Percentiles rank a stretch among this genome's conserved stretches.
Conservation (phyloP, 495 filamentous ascomycete genomes). For the Hypoxylon trugodes region DNA sequence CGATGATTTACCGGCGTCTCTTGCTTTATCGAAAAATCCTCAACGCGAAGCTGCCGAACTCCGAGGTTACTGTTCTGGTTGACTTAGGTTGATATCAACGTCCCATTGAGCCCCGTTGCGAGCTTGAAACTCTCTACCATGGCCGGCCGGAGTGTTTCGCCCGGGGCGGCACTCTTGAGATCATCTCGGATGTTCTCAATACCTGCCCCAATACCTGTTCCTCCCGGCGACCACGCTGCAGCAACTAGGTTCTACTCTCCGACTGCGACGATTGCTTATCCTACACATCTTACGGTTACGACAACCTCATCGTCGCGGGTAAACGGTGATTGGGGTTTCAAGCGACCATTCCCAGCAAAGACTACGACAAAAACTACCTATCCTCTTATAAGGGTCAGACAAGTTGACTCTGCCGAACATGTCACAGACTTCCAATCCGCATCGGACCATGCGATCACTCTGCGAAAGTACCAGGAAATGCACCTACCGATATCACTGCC, state of each 20-base stretch:
- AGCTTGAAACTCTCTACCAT: constrained; percentile 29
- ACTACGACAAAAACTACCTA: constrained; percentile 75
- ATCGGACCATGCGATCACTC: constrained; percentile 79
- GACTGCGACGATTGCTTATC: constrained; percentile 77
- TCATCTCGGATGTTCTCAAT: constrained; percentile 67
- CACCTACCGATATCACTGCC: constrained; percentile 62
- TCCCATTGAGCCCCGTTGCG: constrained; percentile 28
- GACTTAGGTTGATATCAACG: constrained; percentile 9
- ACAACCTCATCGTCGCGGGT: constrained; percentile 77
- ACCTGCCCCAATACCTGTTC: constrained; percentile 59
- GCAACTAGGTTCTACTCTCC: constrained; percentile 47
- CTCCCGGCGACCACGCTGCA: constrained; percentile 44
- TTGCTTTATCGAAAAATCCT: constrained; percentile 31
- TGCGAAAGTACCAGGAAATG: constrained; percentile 86
- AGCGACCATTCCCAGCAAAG: constrained; percentile 79
- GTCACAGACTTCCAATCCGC: constrained; percentile 90
- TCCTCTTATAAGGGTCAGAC: constrained; percentile 73
- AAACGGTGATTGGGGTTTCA: constrained; percentile 93
- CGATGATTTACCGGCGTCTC: constrained; percentile 28
- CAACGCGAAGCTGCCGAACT: constrained; percentile 13
- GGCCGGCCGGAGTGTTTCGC: constrained; percentile 58
- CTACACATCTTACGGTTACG: constrained; percentile 85
- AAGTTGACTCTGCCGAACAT: constrained; percentile 87
- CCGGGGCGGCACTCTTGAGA: constrained; percentile 67
- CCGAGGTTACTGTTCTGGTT: background rate